These are phyloP conservation scores for Saxispiralis lemnorum DNA, from an alignment of 495 filamentous ascomycete genomes.

Conservation along the genomic window DNA sequence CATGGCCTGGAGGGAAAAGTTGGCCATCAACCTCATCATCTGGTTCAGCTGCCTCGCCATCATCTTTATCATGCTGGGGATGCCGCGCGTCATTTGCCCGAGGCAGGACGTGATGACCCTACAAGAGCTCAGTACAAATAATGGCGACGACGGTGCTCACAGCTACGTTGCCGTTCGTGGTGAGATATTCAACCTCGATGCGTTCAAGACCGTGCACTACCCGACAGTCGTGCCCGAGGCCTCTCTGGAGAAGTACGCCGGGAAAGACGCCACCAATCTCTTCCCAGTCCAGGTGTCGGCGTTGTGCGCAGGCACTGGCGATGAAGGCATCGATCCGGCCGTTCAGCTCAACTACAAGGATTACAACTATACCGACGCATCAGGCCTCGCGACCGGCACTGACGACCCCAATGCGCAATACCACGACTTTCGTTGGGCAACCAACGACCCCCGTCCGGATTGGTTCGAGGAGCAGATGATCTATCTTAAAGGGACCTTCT, in stretches of 20 bases:
- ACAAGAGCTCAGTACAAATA: conserved; percentile 50
- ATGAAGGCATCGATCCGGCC: conserved; percentile 45
- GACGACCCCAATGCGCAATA: conserved; percentile 60
- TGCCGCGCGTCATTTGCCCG: conserved; percentile 79
- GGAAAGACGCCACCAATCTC: conserved; percentile 64
- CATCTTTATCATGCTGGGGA: conserved; percentile 70
- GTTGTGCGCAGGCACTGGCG: conserved; percentile 54
- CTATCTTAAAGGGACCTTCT: conserved; percentile 56
- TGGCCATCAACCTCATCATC: conserved; percentile 96
- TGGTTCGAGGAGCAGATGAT: conserved; percentile 84
- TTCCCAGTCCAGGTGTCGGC: conserved; percentile 94
- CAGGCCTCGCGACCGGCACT: conserved; percentile 39
- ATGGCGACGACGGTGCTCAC: conserved; percentile 48
- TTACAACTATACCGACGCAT: conserved; percentile 52
- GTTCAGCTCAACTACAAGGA: conserved; percentile 67
- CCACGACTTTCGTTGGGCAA: conserved; percentile 82
- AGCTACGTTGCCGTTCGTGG: conserved; percentile 74
- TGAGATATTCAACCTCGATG: conserved; percentile 65
- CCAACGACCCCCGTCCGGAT: conserved; percentile 63
- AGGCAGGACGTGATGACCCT: conserved; percentile 74
- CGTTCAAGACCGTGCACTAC: conserved; percentile 64
- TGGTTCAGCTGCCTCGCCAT: conserved; percentile 69
- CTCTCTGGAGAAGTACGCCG: conserved; percentile 59
- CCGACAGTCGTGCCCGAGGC: conserved; percentile 50
- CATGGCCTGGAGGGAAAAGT: conserved; percentile 86